Percentiles rank a stretch among this genome's conserved stretches.
Evolutionary conservation across 2,329 filamentous ascomycete genomes (phyloP).

Genomic region (Pestalotiopsis sp.): DNA sequence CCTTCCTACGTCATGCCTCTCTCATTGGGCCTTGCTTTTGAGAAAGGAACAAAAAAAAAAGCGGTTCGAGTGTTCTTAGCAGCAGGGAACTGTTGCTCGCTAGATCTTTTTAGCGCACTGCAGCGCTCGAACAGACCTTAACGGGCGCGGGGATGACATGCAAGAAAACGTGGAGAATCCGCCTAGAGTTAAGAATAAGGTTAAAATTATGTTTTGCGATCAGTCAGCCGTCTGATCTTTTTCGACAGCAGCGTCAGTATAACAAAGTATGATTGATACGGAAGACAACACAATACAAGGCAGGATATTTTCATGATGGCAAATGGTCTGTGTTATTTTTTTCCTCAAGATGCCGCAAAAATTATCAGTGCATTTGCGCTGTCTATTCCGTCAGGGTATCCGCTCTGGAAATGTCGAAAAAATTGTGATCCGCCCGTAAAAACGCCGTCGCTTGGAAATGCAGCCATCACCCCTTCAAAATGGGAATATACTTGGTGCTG

Average conservation of each 20-base stretch:
- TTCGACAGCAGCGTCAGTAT: background rate
- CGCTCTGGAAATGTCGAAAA: conserved; percentile 4
- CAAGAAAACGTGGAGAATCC: background rate
- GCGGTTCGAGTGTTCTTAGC: too few relatives aligned
- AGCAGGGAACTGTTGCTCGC: too few relatives aligned
- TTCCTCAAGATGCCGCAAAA: background rate
- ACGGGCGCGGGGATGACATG: background rate
- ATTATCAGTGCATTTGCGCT: background rate
- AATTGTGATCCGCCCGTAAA: background rate
- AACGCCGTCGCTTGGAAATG: conserved; percentile 9
- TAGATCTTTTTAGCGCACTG: too few relatives aligned
- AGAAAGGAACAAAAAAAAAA: too few relatives aligned
- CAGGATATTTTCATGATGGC: too few relatives aligned
- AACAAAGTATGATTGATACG: background rate
- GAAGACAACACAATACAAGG: background rate
- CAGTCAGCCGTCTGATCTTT: background rate
- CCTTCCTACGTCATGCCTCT: too few relatives aligned
- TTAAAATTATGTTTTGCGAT: background rate
- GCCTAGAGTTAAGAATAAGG: background rate
- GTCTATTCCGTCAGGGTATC: conserved; percentile 9
- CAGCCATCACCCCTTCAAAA: background rate
- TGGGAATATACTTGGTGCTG: background rate
- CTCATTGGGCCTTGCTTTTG: too few relatives aligned
- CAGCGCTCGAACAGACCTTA: background rate
- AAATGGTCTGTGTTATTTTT: background rate